Evolutionary conservation across 768 basidiomycete genomes (phyloP).

Genomic region (Pisolithus orientalis): DNA sequence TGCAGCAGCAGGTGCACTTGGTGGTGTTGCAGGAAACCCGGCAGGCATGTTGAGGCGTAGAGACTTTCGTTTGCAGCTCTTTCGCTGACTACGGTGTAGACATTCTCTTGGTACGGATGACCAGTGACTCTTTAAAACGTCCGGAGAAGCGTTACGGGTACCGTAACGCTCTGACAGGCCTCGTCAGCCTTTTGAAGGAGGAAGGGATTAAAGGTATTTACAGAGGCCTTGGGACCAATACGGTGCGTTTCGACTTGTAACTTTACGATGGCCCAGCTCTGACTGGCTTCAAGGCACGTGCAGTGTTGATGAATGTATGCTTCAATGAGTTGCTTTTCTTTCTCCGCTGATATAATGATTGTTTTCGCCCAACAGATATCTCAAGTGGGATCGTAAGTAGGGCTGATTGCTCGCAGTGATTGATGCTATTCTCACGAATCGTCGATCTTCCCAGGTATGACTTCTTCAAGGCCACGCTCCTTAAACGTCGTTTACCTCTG

Average conservation of each 20-base stretch:
- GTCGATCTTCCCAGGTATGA: slow-evolving; percentile 51
- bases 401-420: background rate
- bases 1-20: slow-evolving; percentile 69
- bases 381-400: slow-evolving; percentile 76
- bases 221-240: slow-evolving; percentile 75
- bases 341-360: slow-evolving; percentile 4
- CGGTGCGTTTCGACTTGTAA: slow-evolving; percentile 35
- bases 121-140: slow-evolving; percentile 73
- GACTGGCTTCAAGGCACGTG: slow-evolving; percentile 39
- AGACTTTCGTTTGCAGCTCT: background rate
- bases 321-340: background rate
- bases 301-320: slow-evolving; percentile 71
- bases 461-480: slow-evolving; percentile 58
- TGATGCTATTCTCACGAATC: slow-evolving; percentile 4
- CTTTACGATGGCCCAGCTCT: slow-evolving; percentile 4
- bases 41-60: slow-evolving; percentile 39
- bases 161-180: slow-evolving; percentile 68
- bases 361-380: slow-evolving; percentile 44
- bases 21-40: slow-evolving; percentile 83
- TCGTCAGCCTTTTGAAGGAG: slow-evolving; percentile 54
- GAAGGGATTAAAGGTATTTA: slow-evolving; percentile 67
- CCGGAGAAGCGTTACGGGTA: slow-evolving; percentile 73
- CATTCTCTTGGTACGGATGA: slow-evolving; percentile 80
- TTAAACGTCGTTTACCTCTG: slow-evolving; percentile 47
- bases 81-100: slow-evolving; percentile 33